phyloP scores from a whole-genome alignment of 2,329 filamentous ascomycete species.

The Hortaea werneckii region DNA sequence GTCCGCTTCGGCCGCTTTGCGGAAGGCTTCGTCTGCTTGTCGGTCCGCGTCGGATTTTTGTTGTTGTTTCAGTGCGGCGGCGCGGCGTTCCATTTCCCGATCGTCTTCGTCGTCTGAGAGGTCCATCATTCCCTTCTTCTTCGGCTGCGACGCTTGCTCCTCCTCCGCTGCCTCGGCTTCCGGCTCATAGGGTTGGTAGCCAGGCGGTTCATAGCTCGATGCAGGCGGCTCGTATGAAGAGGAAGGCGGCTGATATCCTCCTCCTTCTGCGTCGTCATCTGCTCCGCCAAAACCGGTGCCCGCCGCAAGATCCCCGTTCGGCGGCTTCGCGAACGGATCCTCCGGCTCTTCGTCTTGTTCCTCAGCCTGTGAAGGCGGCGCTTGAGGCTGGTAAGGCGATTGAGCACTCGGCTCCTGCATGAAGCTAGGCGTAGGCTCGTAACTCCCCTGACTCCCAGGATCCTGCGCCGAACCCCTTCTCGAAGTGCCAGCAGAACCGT shows the following conservation, averaged over 20 bases:
- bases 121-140: conserved; percentile 60
- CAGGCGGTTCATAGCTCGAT: conserved; percentile 41
- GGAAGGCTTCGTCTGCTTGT: conserved; percentile 77
- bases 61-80: conserved; percentile 38
- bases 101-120: conserved; percentile 71
- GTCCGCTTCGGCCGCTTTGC: conserved; percentile 65
- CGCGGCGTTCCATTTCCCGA: conserved; percentile 37
- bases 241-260: conserved; percentile 43
- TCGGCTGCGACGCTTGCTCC: conserved; percentile 35
- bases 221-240: conserved; percentile 48
- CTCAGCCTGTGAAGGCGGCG: conserved; percentile 1
- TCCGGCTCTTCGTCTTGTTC: conserved; percentile 1
- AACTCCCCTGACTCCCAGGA: conserved; percentile 14
- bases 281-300: not conserved
- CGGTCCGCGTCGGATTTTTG: conserved; percentile 43
- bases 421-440: conserved; percentile 20
- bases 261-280: conserved; percentile 1
- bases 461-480: conserved; percentile 20
- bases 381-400: conserved; percentile 2
- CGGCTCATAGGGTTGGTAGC: conserved; percentile 39
- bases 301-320: not conserved
- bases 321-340: conserved; percentile 2
- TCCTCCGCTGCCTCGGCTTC: conserved; percentile 42
- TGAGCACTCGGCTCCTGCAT: conserved; percentile 16
- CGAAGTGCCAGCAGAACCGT: conserved; percentile 14